Percentiles rank a stretch among this genome's conserved stretches.
Conservation (phyloP, 352 stramenopile species). For the Globisporangium alternatum region DNA sequence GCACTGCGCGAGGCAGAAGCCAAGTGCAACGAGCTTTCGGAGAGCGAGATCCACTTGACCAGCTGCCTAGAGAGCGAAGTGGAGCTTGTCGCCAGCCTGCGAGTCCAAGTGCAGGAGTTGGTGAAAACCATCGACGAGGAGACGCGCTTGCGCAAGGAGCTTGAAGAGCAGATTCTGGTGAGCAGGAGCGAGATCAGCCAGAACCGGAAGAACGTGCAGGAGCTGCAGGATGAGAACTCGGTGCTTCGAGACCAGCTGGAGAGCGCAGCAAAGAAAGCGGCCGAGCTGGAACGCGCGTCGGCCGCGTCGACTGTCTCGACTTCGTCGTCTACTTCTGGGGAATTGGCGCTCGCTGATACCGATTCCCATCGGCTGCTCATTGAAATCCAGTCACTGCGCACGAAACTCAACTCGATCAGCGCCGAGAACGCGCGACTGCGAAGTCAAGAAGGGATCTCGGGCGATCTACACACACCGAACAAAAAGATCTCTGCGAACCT, state of each 20-base stretch:
- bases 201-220: slow-evolving; percentile 53
- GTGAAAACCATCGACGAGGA: slow-evolving; percentile 37
- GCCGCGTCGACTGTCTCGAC: slow-evolving; percentile 32
- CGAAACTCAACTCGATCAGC: slow-evolving; percentile 45
- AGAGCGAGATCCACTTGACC: slow-evolving; percentile 41
- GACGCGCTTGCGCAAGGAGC: slow-evolving; percentile 30
- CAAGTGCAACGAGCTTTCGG: slow-evolving; percentile 54
- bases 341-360: slow-evolving; percentile 16
- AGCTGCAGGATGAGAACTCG: slow-evolving; percentile 44
- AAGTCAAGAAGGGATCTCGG: slow-evolving; percentile 41
- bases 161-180: slow-evolving; percentile 43
- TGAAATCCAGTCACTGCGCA: slow-evolving; percentile 59
- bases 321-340: slow-evolving; percentile 20
- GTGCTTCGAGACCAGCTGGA: slow-evolving; percentile 54
- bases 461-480: slow-evolving; percentile 21
- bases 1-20: slow-evolving; percentile 38
- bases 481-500: slow-evolving; percentile 69
- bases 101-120: slow-evolving; percentile 41
- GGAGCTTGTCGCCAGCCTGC: slow-evolving; percentile 37
- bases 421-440: slow-evolving; percentile 57
- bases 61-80: slow-evolving; percentile 41
- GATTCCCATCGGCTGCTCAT: slow-evolving; percentile 25
- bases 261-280: slow-evolving; percentile 39
- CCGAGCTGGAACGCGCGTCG: slow-evolving; percentile 40
- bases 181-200: slow-evolving; percentile 47